Evolutionary conservation across 1,284 basidiomycete species (phyloP).

Genomic region (Ceratorhiza oryzae-sativae): DNA sequence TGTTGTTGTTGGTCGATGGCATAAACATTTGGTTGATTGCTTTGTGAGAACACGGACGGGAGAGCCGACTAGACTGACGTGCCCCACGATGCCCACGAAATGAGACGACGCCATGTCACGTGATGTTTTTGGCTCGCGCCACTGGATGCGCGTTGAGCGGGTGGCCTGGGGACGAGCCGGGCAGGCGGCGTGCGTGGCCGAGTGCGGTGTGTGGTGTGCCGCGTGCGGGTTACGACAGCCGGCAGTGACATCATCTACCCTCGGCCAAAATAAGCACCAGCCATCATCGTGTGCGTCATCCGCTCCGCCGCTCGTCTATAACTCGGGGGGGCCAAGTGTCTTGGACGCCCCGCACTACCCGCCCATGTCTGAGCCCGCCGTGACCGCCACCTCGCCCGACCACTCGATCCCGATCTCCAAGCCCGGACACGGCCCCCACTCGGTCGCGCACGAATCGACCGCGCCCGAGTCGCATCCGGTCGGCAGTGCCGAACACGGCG

Average conservation of each 20-base stretch:
- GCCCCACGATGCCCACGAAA: not conserved
- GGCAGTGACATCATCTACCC: not conserved
- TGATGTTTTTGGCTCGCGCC: not conserved
- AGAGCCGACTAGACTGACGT: not conserved
- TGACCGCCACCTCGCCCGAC: not conserved
- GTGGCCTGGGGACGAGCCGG: not conserved
- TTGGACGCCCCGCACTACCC: not conserved
- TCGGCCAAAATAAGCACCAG: not conserved
- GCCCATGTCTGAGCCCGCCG: constrained; percentile 18
- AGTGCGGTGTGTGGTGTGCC: not conserved
- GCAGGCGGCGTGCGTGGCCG: not conserved
- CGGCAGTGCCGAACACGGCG: not conserved
- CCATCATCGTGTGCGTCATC: constrained; percentile 29
- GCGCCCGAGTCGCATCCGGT: constrained; percentile 28
- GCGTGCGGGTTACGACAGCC: not conserved
- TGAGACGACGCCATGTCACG: not conserved
- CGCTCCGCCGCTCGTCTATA: not conserved
- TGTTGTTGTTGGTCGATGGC: constrained; percentile 10
- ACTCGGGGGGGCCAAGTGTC: not conserved
- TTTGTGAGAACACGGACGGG: constrained; percentile 1
- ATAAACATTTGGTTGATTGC: constrained; percentile 5
- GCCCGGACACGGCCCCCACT: constrained; percentile 1
- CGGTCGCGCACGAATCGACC: constrained; percentile 15
- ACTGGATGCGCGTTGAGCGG: not conserved
- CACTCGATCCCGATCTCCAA: constrained; percentile 19